A percentile compares a stretch with the other conserved stretches of the same genome.
These are phyloP conservation scores for Citrus sp. DNA, from an alignment of 345 rosid genomes.

Conservation along the genomic window DNA sequence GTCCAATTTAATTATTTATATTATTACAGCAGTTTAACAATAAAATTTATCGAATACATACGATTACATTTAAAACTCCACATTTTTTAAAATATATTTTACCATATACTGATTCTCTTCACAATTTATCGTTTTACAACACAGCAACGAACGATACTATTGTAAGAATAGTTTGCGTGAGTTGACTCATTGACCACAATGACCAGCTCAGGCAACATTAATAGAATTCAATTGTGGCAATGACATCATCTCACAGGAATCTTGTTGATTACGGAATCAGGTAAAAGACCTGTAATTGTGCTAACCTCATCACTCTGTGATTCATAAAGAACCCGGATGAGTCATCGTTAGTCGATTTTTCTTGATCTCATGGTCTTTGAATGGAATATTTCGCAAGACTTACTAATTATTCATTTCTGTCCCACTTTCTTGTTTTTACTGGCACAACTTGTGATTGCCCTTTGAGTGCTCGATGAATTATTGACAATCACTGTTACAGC, in stretches of 20 bases:
- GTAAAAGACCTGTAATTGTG: not conserved
- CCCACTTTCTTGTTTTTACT: not conserved
- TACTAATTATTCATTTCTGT: not conserved
- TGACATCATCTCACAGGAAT: constrained; percentile 2
- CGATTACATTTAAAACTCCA: accelerated
- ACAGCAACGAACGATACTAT: no score
- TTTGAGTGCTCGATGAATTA: not conserved
- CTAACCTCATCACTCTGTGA: not conserved
- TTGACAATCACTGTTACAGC: not conserved
- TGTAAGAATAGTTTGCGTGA: not conserved
- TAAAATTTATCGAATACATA: no score
- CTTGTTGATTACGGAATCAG: constrained; percentile 11
- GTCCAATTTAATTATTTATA: no score
- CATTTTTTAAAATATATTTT: no score
- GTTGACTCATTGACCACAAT: not conserved
- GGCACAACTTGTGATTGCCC: not conserved
- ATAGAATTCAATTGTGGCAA: not conserved
- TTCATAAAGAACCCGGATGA: not conserved
- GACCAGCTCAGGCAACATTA: not conserved
- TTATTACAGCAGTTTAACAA: accelerated
- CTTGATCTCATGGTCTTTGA: not conserved
- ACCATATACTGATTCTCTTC: no score
- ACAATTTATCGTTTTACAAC: no score
- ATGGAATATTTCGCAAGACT: not conserved
- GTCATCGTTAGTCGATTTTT: not conserved